Evolutionary conservation across 2,329 filamentous ascomycete genomes (phyloP), one percentile per base, ranked within the genome.

Genomic region (Lachnellula subtilissima): DNA sequence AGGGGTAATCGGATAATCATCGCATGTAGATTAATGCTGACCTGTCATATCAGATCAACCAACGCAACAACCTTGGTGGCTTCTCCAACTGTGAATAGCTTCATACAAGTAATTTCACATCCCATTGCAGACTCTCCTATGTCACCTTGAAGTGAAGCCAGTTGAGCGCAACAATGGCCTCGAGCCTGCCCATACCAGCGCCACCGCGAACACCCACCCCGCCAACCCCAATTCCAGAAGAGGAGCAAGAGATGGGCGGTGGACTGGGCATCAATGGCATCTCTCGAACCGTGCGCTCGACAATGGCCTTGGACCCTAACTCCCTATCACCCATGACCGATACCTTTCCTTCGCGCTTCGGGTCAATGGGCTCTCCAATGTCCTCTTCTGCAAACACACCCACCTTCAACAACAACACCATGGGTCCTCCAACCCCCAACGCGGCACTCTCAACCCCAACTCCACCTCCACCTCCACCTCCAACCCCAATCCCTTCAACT

Each of bases 401-500:
- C 19, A 48, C 50, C 12, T 54, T 58, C 19, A 23, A 14, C 36
- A 61, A 53, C 47, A 68, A 69, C 45, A 62, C 70, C n/a, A 67
- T n/a, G 23, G 52, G 14, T n/a, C 7, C 23, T n/a, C 52, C 61
- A 60, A 37, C 65, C 61, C 22, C 62, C 72, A 28, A 58, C 69
- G 53, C 43, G 15, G 70, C 17, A 19, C 53, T 15, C 76, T 75
- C 55, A 89, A 86, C 62, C 7, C 25, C 25, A 22, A 22, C 2
- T 22, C 22, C 22, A 22, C 22, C 22, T 22, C 22, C 22, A 22
- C 2, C 19, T 19, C 19, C 19, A 19, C 1, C 19, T 25, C 25
- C 25, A 25, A 25, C 7, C 25, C 25, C 5, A 25, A 25, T 2
- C 93, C 93, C 0, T 97, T 99, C 83, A 97, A 97, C 74, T 97